Conservation (phyloP, 208 protist species). For the Blastocrithidia nonstop region DNA sequence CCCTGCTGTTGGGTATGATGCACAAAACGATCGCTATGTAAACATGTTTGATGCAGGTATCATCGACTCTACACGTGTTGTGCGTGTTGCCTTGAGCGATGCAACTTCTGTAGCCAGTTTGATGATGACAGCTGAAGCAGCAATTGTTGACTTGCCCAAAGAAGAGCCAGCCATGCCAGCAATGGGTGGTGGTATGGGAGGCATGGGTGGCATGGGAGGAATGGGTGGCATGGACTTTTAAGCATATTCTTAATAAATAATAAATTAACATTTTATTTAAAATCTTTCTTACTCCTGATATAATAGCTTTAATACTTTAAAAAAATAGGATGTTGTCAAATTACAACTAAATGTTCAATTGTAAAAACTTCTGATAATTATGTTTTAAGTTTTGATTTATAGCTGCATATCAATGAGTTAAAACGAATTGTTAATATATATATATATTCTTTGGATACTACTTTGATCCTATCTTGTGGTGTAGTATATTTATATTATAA, state of each 20-base stretch:
- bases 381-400: constrained; percentile 1
- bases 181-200: constrained; percentile 42
- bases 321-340: background rate
- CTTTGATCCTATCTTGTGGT: background rate
- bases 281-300: no score
- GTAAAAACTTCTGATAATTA: background rate
- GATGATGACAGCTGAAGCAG: constrained; percentile 97
- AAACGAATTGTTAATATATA: background rate
- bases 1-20: constrained; percentile 87
- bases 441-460: background rate
- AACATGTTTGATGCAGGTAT: constrained; percentile 98
- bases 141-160: constrained; percentile 63
- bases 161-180: constrained; percentile 11
- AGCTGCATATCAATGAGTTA: background rate
- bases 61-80: constrained; percentile 99
- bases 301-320: background rate
- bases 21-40: constrained; percentile 85
- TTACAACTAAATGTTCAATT: no score
- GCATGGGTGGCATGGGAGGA: constrained; percentile 44
- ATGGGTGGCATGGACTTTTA: constrained; percentile 11
- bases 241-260: constrained; percentile 1
- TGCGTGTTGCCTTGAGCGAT: constrained; percentile 93
- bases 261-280: background rate
- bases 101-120: constrained; percentile 93
- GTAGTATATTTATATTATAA: no score